phyloP scores from a whole-genome alignment of 495 filamentous ascomycete genomes.

The Tuber indicum region DNA sequence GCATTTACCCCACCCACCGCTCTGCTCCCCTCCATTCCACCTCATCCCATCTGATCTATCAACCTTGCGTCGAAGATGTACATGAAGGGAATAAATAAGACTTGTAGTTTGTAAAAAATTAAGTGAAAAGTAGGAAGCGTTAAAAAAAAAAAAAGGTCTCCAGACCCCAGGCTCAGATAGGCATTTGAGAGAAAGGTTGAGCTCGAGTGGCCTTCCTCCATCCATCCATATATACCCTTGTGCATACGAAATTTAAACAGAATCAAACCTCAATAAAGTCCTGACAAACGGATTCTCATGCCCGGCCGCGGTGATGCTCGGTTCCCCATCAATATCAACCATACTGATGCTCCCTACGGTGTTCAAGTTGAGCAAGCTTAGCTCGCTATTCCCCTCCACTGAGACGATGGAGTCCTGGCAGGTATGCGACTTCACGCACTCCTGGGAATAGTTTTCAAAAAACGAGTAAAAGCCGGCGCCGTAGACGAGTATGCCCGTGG shows the following conservation, averaged over 20 bases:
- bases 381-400: constrained; percentile 60
- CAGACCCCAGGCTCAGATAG: not conserved
- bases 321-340: constrained; percentile 47
- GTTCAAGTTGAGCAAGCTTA: constrained; percentile 71
- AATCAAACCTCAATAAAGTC: constrained; percentile 34
- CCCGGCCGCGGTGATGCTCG: constrained; percentile 17
- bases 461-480: constrained; percentile 79
- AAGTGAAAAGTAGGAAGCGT: not conserved
- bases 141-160: not conserved
- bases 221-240: not conserved
- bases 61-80: not conserved
- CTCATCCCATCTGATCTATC: not conserved
- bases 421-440: constrained; percentile 63
- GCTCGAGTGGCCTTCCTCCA: not conserved
- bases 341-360: constrained; percentile 86
- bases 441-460: constrained; percentile 78
- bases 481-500: constrained; percentile 62
- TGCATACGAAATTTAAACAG: constrained; percentile 7
- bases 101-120: not conserved
- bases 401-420: constrained; percentile 87
- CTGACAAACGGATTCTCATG: constrained; percentile 29
- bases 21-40: not conserved
- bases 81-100: not conserved
- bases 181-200: not conserved
- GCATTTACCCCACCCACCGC: not conserved